A percentile compares a stretch with the other conserved stretches of the same genome.
Evolutionary conservation across 768 basidiomycete species (phyloP).

Genomic region (Psilocybe azurescens): DNA sequence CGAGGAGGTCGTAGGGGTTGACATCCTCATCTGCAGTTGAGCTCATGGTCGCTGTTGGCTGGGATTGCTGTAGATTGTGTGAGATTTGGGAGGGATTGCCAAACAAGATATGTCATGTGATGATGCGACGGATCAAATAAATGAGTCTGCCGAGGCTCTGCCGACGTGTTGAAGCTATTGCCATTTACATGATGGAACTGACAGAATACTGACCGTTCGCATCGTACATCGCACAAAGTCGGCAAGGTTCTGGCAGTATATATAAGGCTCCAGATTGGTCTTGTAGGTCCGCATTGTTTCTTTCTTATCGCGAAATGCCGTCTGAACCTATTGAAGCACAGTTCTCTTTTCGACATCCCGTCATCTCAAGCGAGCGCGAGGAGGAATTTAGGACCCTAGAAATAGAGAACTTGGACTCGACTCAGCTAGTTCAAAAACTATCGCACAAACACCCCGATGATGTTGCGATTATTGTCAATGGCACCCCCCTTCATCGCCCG

Average conservation of each 20-base stretch:
- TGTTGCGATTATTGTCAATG: background rate
- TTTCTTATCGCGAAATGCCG: conserved; percentile 23
- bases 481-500: conserved; percentile 1
- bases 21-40: conserved; percentile 55
- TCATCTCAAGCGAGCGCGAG: conserved; percentile 29
- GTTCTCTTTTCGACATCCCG: conserved; percentile 27
- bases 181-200: background rate
- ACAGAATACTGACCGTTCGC: background rate
- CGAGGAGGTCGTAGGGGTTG: conserved; percentile 78
- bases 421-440: conserved; percentile 16
- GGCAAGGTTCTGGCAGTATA: background rate
- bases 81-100: background rate
- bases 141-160: background rate
- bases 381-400: conserved; percentile 33
- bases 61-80: background rate
- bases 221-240: background rate
- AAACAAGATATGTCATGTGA: background rate
- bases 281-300: background rate
- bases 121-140: background rate
- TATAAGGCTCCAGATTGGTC: background rate
- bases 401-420: conserved; percentile 23
- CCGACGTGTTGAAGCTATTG: background rate
- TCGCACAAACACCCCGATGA: background rate
- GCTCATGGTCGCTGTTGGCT: background rate
- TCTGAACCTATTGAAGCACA: conserved; percentile 37